Conservation (phyloP, 2,329 filamentous ascomycete genomes). For the Phaeomoniella chlamydospora region DNA sequence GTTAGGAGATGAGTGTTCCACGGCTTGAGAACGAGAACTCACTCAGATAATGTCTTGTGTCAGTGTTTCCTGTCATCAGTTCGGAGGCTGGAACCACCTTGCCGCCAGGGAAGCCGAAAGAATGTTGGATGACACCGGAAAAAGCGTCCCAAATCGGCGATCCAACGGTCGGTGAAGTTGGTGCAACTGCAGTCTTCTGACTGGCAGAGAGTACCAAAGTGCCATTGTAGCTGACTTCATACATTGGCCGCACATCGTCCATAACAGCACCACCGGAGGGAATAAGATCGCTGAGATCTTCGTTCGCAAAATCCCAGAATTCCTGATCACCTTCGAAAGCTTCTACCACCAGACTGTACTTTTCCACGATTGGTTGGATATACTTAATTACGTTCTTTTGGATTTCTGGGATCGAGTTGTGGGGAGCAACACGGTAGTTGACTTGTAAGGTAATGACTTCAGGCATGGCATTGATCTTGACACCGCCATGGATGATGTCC, state of each 20-base stretch:
- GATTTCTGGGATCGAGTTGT: constrained; percentile 37
- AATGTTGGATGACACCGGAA: constrained; percentile 8
- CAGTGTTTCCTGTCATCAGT: constrained; percentile 36
- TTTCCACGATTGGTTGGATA: constrained; percentile 34
- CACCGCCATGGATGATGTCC: constrained; percentile 46
- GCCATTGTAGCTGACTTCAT: constrained; percentile 7
- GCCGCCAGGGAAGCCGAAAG: constrained; percentile 31
- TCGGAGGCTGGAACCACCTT: constrained; percentile 39
- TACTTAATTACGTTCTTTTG: constrained; percentile 35
- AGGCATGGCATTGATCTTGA: constrained; percentile 55
- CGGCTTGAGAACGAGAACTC: neutral
- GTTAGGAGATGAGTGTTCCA: neutral
- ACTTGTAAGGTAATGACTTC: constrained; percentile 42
- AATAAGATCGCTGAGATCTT: constrained; percentile 23
- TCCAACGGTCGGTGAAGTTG: constrained; percentile 27
- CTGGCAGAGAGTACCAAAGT: constrained; percentile 17
- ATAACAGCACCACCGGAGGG: constrained; percentile 22
- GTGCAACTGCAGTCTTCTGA: constrained; percentile 42
- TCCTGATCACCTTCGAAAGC: constrained; percentile 29
- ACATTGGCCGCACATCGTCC: constrained; percentile 14
- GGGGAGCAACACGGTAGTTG: constrained; percentile 41
- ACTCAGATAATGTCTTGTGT: constrained; percentile 34
- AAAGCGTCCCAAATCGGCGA: constrained; percentile 35
- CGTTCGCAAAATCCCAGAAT: constrained; percentile 9
- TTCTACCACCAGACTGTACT: constrained; percentile 31